Conservation (phyloP, 805 yeast genomes). For the Candida tallmaniae region DNA sequence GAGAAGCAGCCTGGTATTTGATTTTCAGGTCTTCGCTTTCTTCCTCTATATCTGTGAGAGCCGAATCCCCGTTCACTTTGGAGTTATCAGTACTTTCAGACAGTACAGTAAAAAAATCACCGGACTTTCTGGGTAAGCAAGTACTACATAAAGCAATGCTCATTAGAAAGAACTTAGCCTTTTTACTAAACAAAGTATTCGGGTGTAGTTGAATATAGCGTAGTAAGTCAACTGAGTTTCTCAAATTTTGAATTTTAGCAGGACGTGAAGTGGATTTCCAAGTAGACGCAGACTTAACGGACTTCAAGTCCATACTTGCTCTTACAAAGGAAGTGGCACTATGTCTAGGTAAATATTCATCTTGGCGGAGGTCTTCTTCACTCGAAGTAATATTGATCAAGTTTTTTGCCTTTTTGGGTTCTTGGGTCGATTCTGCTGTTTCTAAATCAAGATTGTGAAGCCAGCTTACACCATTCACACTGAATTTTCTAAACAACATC, state of each 20-base stretch:
- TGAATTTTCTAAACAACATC: conserved; percentile 87
- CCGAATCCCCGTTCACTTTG: not conserved
- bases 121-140: conserved; percentile 65
- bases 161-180: conserved; percentile 74
- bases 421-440: not conserved
- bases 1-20: conserved; percentile 90
- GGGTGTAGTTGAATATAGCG: conserved; percentile 71
- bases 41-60: conserved; percentile 1
- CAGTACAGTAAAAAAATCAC: not conserved
- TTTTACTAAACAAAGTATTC: conserved; percentile 58
- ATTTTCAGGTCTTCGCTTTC: conserved; percentile 31
- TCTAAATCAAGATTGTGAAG: conserved; percentile 64
- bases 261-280: conserved; percentile 54
- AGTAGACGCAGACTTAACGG: conserved; percentile 19
- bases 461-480: conserved; percentile 89
- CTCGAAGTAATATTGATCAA: conserved; percentile 9
- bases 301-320: conserved; percentile 26
- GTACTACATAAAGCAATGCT: conserved; percentile 86
- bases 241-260: conserved; percentile 34
- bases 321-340: conserved; percentile 33
- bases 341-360: conserved; percentile 8
- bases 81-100: not conserved
- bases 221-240: conserved; percentile 59
- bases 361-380: not conserved
- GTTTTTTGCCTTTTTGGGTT: not conserved